Evolutionary conservation across 2,329 filamentous ascomycete species (phyloP).

Genomic region (Verticillium albo-atrum): DNA sequence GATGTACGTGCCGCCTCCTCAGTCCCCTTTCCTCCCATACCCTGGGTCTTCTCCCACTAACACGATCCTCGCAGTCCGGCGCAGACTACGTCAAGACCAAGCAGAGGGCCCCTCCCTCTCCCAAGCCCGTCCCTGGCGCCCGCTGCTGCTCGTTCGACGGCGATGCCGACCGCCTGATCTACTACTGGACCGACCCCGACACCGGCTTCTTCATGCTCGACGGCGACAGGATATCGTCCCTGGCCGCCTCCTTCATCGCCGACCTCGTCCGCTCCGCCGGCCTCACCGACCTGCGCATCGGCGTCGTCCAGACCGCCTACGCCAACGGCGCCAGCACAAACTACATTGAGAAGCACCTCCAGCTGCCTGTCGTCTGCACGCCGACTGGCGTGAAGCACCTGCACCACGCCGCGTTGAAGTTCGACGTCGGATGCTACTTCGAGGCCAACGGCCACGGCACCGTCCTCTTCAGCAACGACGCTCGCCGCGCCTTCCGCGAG

Average conservation of each 20-base stretch:
- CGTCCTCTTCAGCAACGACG: conserved; percentile 85
- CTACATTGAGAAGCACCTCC: conserved; percentile 83
- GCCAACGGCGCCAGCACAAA: conserved; percentile 93
- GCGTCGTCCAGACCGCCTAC: conserved; percentile 95
- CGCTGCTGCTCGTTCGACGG: conserved; percentile 91
- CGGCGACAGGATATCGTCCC: conserved; percentile 92
- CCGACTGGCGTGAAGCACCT: conserved; percentile 96
- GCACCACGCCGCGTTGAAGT: conserved; percentile 92
- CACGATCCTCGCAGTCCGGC: conserved; percentile 60
- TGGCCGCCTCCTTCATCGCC: conserved; percentile 89
- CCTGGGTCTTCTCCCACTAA: neutral
- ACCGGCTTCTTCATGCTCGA: conserved; percentile 88
- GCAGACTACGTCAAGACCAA: conserved; percentile 98
- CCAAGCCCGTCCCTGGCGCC: conserved; percentile 69
- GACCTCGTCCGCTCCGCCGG: conserved; percentile 80
- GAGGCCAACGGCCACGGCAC: conserved; percentile 98
- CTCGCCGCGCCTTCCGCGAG: conserved; percentile 71
- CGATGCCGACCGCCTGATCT: conserved; percentile 91
- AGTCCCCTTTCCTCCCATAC: neutral
- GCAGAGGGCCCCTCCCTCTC: conserved; percentile 81
- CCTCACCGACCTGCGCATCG: conserved; percentile 79
- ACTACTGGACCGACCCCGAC: conserved; percentile 84
- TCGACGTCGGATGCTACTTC: conserved; percentile 96
- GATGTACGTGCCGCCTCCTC: conserved; percentile 55
- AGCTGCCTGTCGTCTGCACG: conserved; percentile 87